A percentile compares a stretch with the other conserved stretches of the same genome.
phyloP scores from a whole-genome alignment of 345 rosid species.

The Corymbia maculata region DNA sequence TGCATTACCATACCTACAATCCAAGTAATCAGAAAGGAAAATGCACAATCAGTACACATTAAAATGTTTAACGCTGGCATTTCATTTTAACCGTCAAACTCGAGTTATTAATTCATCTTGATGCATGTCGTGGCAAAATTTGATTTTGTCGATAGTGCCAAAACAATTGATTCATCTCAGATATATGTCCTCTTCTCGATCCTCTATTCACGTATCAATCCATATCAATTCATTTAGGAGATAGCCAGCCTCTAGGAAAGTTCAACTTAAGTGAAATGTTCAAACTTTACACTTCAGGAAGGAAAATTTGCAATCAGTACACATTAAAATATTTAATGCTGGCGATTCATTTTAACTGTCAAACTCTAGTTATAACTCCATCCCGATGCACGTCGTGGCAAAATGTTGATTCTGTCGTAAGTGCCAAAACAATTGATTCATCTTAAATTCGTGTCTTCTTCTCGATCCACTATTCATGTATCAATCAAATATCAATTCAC shows the following conservation, averaged over 20 bases:
- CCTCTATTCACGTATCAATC: no score
- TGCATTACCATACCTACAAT: slow-evolving; percentile 78
- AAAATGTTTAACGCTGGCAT: not conserved
- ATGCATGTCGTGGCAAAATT: not conserved
- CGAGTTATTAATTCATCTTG: not conserved
- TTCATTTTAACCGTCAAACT: not conserved
- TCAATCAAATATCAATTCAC: not conserved
- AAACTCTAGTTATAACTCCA: not conserved
- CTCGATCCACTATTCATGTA: not conserved
- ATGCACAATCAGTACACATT: not conserved
- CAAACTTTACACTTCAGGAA: not conserved
- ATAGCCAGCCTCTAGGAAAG: not conserved
- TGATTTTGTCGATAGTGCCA: not conserved
- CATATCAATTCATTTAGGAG: no score
- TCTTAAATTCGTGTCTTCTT: not conserved
- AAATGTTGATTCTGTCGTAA: not conserved
- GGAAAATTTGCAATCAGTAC: not conserved
- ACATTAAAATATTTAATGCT: not conserved
- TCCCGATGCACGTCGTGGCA: not conserved
- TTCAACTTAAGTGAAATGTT: not conserved
- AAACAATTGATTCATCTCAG: no score
- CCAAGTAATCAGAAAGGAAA: not conserved
- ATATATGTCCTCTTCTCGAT: no score
- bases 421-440: not conserved
- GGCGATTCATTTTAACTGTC: not conserved